Base-by-base conservation (phyloP, 352 stramenopile genomes). In the Phytophthora sansomeana region DNA sequence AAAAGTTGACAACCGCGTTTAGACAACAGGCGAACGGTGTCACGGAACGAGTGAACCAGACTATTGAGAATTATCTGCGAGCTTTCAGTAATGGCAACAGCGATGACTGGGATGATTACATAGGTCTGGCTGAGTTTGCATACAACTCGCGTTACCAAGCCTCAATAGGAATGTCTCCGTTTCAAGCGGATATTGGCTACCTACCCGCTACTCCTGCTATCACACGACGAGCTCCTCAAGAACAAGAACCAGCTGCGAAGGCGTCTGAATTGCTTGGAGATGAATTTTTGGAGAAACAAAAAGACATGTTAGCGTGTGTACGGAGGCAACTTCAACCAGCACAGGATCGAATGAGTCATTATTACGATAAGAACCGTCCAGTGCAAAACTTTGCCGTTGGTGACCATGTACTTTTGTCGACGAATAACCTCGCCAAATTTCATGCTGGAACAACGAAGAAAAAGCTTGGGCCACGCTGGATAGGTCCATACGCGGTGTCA, bases 171-270 rank as follows among this genome's bases (percentile, higher is more conserved):
- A n/a, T n/a, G n/a, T n/a, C n/a, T n/a, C n/a, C n/a, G n/a, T n/a
- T n/a, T n/a, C n/a, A n/a, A n/a, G n/a, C n/a, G 11, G 62, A 64
- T 28, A n/a, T 65, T 2, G 62, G 53, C 17, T 61, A 67, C 21
- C 11, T 58, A 10, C 47, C 59, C 13, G 19, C 41, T 21, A 55
- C 43, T 11, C 41, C 41, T 32, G 59, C n/a, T n/a, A n/a, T n/a
- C n/a, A n/a, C n/a, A n/a, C n/a, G n/a, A n/a, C n/a, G n/a, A n/a
- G n/a, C n/a, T n/a, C n/a, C n/a, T n/a, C n/a, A n/a, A n/a, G n/a
- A n/a, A n/a, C n/a, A n/a, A n/a, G n/a, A n/a, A n/a, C n/a, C n/a
- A n/a, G n/a, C n/a, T n/a, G n/a, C n/a, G n/a, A n/a, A n/a, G n/a
- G n/a, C n/a, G n/a, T n/a, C n/a, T n/a, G n/a, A n/a, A n/a, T n/a